Evolutionary conservation across 805 yeast genomes (phyloP).

Genomic region (Nakazawaea anatomiae): DNA sequence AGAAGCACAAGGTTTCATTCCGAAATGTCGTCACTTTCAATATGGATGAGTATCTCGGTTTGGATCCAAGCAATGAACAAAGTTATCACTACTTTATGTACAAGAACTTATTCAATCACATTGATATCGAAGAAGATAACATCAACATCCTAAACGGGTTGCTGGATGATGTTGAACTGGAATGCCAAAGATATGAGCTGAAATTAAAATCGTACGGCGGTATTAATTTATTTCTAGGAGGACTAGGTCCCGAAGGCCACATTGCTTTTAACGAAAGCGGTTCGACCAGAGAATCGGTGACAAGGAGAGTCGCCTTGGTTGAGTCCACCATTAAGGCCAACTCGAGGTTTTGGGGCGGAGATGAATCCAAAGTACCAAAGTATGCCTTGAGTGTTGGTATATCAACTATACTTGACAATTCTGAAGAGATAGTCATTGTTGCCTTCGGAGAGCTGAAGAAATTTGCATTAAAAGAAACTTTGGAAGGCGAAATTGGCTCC

Average conservation of each 20-base stretch:
- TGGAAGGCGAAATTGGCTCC: slow-evolving; percentile 33
- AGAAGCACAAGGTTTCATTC: slow-evolving; percentile 36
- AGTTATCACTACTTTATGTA: slow-evolving; percentile 56
- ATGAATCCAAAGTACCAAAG: slow-evolving; percentile 41
- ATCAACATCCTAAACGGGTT: slow-evolving; percentile 52
- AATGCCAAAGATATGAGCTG: slow-evolving; percentile 43
- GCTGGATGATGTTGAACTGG: slow-evolving; percentile 36
- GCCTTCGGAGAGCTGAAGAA: slow-evolving; percentile 44
- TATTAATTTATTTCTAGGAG: slow-evolving; percentile 51
- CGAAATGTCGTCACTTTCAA: slow-evolving; percentile 52
- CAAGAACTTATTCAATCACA: slow-evolving; percentile 47
- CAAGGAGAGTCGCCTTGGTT: slow-evolving; percentile 42
- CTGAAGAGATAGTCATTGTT: slow-evolving; percentile 44
- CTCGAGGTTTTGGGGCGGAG: slow-evolving; percentile 44
- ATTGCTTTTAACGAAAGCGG: slow-evolving; percentile 58
- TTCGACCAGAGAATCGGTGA: slow-evolving; percentile 35
- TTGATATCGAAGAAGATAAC: slow-evolving; percentile 45
- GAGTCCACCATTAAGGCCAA: slow-evolving; percentile 47
- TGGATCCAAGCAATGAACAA: slow-evolving; percentile 40
- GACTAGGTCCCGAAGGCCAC: slow-evolving; percentile 58
- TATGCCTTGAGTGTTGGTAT: slow-evolving; percentile 51
- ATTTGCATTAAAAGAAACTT: slow-evolving; percentile 40
- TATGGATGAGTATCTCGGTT: slow-evolving; percentile 55
- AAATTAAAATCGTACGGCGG: slow-evolving; percentile 42
- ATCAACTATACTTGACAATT: slow-evolving; percentile 49